These are phyloP conservation scores for Gracilaria domingensis DNA, from an alignment of 23 red algal genomes.

Conservation along the genomic window DNA sequence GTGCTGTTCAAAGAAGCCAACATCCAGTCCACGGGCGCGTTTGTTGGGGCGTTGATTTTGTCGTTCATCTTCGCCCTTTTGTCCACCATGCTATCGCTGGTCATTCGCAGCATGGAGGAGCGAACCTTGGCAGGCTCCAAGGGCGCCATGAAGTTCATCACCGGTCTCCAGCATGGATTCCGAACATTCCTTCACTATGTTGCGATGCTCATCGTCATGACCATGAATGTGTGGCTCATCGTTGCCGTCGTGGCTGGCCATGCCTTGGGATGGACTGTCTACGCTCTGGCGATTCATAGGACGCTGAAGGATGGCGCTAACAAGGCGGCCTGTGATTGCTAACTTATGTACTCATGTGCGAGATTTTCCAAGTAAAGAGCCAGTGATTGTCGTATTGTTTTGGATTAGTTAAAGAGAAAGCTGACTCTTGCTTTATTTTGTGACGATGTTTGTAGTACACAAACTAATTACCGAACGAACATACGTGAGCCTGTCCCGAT, in stretches of 20 bases:
- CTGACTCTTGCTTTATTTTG: no score
- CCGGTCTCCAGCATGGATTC: constrained; percentile 21
- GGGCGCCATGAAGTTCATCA: background rate
- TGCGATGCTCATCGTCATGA: constrained; percentile 90
- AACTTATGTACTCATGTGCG: no score
- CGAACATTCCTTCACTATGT: constrained; percentile 70
- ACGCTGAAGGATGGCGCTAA: background rate
- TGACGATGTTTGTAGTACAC: no score
- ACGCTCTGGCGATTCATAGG: constrained; percentile 11
- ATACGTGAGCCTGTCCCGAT: no score
- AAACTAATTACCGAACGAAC: no score
- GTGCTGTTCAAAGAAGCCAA: constrained; percentile 66
- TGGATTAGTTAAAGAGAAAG: no score
- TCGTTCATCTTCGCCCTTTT: constrained; percentile 57
- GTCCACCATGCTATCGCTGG: constrained; percentile 41
- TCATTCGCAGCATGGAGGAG: constrained; percentile 16
- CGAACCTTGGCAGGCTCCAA: background rate
- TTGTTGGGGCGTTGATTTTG: constrained; percentile 56
- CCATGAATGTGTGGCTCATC: constrained; percentile 85
- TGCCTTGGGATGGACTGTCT: constrained; percentile 62
- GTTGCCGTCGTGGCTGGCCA: constrained; percentile 78
- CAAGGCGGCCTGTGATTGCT: constrained; percentile 29
- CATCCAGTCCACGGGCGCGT: constrained; percentile 67
- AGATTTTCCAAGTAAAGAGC: no score
- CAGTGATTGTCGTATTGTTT: no score